Base-by-base conservation (phyloP, 495 filamentous ascomycete species). In the Ascobolus immersus region DNA sequence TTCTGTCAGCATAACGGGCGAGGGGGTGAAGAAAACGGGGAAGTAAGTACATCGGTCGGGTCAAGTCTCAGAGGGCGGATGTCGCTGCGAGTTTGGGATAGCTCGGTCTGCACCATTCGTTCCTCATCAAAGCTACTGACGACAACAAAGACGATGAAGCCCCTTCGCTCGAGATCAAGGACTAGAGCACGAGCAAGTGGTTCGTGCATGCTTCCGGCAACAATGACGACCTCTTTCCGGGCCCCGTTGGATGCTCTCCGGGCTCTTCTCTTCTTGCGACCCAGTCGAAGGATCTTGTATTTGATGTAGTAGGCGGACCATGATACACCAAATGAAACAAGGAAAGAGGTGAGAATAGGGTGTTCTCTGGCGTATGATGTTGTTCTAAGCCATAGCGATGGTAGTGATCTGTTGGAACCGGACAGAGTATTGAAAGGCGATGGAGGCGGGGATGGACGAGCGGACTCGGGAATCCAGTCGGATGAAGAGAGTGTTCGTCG, bases 131-230 rank as follows among this genome's bases (percentile, higher is more conserved):
- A 50, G 6, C 65, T 73, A 37, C 63, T 71, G 39, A 77, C 80
- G 0, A 86, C 73, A 32, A 96, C 58, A 45, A 77, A 94, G 15
- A 94, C 81, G 29, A 94, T 77, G 47, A 90, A 94, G 10, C 89
- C 89, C 32, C 81, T 67, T 32, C 80, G 65, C 51, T 94, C 86
- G 36, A 96, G 48, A 44, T 94, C 89, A 18, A 77, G 47, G 1
- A 77, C 67, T 36, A 96, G 64, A 11, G 77, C 74, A 39, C 69
- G 65, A 1, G 76, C 78, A 44, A 91, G 59, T 13, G 80, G 77
- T 37, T 86, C 68, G 38, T 71, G 65, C 4, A 77, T 69, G n/a
- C 33, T 35, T 1, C 74, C 73, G 24, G 86, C 82, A 21, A 79
- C 77, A 38, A 96, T 56, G 28, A 96, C 73, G 19, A 94, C 82